Base-by-base conservation (phyloP, 1,139 yeast genomes). In the Suhomyces atakaporum region DNA sequence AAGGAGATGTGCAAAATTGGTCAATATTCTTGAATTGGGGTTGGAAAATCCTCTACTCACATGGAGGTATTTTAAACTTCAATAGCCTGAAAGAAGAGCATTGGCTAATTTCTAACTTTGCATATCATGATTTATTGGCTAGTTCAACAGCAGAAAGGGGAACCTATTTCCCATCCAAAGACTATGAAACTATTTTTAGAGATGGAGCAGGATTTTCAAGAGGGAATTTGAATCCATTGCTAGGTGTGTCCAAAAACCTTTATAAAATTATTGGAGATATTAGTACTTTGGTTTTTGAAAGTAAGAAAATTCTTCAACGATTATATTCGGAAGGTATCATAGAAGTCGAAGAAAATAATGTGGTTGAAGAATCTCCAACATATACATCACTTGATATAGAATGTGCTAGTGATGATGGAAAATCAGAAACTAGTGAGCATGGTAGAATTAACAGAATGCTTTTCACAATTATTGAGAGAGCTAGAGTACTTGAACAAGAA, bases 101-200 rank as follows among this genome's bases (percentile, higher is more conserved):
- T 43, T 86, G 92, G 85, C 66, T 86, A 38, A 78, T 84, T 16
- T 77, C 88, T n/a, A 84, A 82, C 56, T 86, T 83, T 60, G 88
- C 89, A 1, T 86, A 85, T 53, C 95, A 86, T 56, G 95, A 85
- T 53, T 73, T 86, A 26, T 65, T 84, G 45, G 80, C 92, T 1
- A 73, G 81, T 35, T 76, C 84, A 10, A 69, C 71, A 23, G 65
- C 73, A 33, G 78, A 76, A 37, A 54, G 81, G 32, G 80, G 80
- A 1, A 71, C 83, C 0, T 79, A 77, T 50, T 81, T 81, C 52
- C 71, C 79, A 0, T 61, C 73, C 16, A 63, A 64, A 11, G 79
- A 77, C 29, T 84, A 85, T 56, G 79, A 81, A 33, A 59, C 63
- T 24, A 69, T 79, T 35, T 72, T 84, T 54, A 61, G 58, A 16